phyloP scores from a whole-genome alignment of 495 filamentous ascomycete species.

The Aspergillus sparsus region DNA sequence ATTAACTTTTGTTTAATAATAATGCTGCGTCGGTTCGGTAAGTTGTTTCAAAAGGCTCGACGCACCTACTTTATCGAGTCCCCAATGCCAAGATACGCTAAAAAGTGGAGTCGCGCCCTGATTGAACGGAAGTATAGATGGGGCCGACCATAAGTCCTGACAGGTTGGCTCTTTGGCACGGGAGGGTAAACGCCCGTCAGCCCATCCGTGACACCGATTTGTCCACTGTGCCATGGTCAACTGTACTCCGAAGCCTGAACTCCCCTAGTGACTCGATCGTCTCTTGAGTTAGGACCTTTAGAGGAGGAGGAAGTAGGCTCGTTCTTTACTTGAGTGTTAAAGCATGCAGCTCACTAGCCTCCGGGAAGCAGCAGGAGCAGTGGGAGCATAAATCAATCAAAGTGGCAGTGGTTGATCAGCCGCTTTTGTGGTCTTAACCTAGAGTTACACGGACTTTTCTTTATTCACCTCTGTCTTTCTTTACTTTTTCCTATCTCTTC shows the following conservation, averaged over 20 bases:
- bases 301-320: not conserved
- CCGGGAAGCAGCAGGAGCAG: slow-evolving; percentile 25
- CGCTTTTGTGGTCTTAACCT: slow-evolving; percentile 10
- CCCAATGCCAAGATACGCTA: slow-evolving; percentile 26
- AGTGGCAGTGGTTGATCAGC: slow-evolving; percentile 23
- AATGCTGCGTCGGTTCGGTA: not conserved
- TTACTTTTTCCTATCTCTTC: not conserved
- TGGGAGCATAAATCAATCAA: slow-evolving; percentile 13
- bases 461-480: not conserved
- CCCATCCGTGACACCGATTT: slow-evolving; percentile 19
- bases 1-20: not conserved
- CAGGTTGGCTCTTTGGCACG: slow-evolving; percentile 20
- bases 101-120: slow-evolving; percentile 16
- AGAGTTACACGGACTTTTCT: slow-evolving; percentile 22
- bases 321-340: not conserved
- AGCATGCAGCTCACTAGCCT: slow-evolving; percentile 20
- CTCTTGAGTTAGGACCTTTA: not conserved
- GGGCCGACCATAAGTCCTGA: slow-evolving; percentile 21
- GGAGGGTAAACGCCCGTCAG: slow-evolving; percentile 21
- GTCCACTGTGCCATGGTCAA: slow-evolving; percentile 9
- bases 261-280: slow-evolving; percentile 17
- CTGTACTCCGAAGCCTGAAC: not conserved
- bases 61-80: slow-evolving; percentile 21
- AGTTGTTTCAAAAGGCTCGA: slow-evolving; percentile 16
- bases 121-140: slow-evolving; percentile 24